Percentiles rank a stretch among this genome's conserved stretches.
These are phyloP conservation scores for Drosera capensis DNA, from an alignment of 148 eudicot species.

Conservation along the genomic window DNA sequence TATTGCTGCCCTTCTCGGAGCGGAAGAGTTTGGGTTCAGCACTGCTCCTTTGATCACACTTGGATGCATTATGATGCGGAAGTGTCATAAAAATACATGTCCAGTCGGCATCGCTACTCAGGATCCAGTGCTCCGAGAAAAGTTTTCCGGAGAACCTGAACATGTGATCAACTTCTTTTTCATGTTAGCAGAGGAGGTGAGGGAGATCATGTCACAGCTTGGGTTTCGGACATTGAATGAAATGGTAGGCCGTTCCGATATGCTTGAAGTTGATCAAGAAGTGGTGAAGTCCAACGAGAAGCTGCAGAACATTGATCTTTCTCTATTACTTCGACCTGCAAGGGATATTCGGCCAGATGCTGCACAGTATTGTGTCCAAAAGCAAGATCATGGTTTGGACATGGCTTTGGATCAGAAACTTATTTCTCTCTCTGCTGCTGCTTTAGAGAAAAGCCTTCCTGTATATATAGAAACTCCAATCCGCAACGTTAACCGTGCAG, in stretches of 20 bases:
- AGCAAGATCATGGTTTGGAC: conserved; percentile 94
- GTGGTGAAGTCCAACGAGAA: conserved; percentile 63
- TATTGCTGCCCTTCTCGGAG: conserved; percentile 95
- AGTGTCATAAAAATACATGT: conserved; percentile 96
- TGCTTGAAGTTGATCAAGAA: conserved; percentile 83
- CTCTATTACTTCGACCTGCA: conserved; percentile 81
- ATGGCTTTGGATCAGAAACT: conserved; percentile 78
- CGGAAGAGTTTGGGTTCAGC: conserved; percentile 98
- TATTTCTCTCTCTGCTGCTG: conserved; percentile 45
- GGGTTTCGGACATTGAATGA: conserved; percentile 67
- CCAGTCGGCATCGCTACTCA: conserved; percentile 99
- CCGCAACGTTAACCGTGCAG: conserved; percentile 80
- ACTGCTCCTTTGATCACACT: conserved; percentile 96
- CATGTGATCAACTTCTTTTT: conserved; percentile 97
- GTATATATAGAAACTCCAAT: conserved; percentile 78
- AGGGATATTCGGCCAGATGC: conserved; percentile 83
- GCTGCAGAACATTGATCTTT: conserved; percentile 84
- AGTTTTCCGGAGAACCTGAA: conserved; percentile 96
- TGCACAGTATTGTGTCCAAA: conserved; percentile 82
- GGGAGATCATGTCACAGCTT: conserved; percentile 91
- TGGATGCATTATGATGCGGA: conserved; percentile 98
- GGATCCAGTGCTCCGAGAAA: conserved; percentile 91
- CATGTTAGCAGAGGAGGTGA: conserved; percentile 95
- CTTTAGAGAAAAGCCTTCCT: conserved; percentile 67
- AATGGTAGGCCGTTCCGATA: conserved; percentile 93